Evolutionary conservation across 139 green algal species (phyloP).

Genomic region (Pycnococcus provasolii): DNA sequence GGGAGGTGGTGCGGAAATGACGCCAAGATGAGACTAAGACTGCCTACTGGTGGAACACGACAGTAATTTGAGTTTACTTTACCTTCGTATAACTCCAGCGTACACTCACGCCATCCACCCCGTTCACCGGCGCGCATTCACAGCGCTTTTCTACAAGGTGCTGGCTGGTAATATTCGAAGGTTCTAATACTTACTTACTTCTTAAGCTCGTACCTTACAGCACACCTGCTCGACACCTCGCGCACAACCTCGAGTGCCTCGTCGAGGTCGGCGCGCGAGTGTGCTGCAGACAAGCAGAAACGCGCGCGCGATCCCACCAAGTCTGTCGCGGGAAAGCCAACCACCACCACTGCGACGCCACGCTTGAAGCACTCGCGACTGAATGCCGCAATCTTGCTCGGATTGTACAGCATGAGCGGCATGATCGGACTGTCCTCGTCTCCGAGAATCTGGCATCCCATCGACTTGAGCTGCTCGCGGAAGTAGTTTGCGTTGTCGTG

Average conservation of each 20-base stretch:
- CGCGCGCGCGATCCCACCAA: constrained; percentile 67
- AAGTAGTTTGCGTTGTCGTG: constrained; percentile 90
- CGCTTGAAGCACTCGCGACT: constrained; percentile 58
- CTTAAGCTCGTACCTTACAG: too few species aligned
- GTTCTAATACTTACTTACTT: too few species aligned
- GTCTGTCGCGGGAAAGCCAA: constrained; percentile 91
- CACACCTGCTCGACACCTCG: too few species aligned
- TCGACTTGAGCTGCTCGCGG: constrained; percentile 50
- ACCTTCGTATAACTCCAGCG: too few species aligned
- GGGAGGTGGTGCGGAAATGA: too few species aligned
- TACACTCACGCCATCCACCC: too few species aligned
- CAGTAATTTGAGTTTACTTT: too few species aligned
- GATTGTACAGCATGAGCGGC: constrained; percentile 94
- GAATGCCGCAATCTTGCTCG: constrained; percentile 64
- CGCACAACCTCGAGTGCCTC: constrained; percentile 56
- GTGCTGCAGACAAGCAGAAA: constrained; percentile 87
- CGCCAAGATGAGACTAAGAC: too few species aligned
- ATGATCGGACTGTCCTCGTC: constrained; percentile 91
- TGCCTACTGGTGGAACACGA: too few species aligned
- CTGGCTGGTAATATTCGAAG: too few species aligned
- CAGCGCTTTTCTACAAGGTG: too few species aligned
- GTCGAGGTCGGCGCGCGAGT: constrained; percentile 81
- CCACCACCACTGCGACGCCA: constrained; percentile 81
- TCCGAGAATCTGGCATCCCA: constrained; percentile 84
- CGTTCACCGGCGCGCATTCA: too few species aligned